Percentiles rank a stretch among this genome's conserved stretches.
These are phyloP conservation scores for Ramichloridium luteum DNA, from an alignment of 2,329 filamentous ascomycete species.

Conservation along the genomic window DNA sequence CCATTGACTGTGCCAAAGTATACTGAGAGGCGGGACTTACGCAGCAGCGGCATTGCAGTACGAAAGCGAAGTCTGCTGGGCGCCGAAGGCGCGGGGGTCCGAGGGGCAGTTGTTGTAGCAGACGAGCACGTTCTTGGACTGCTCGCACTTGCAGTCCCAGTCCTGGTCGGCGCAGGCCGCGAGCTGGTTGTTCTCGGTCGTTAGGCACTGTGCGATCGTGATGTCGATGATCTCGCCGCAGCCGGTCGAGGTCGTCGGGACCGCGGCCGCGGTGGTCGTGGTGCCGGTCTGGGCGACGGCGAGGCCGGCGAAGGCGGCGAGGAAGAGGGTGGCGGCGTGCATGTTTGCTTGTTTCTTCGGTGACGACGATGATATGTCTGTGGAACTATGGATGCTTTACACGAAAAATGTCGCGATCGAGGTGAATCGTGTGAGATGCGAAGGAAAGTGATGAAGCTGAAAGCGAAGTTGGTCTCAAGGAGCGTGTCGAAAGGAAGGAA, in stretches of 20 bases:
- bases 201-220: constrained; percentile 40
- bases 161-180: constrained; percentile 35
- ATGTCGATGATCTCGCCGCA: constrained; percentile 27
- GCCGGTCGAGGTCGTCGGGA: constrained; percentile 22
- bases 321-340: background rate
- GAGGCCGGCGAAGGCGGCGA: constrained; percentile 14
- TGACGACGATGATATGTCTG: too few species aligned
- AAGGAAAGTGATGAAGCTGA: too few species aligned
- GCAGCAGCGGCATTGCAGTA: constrained; percentile 25
- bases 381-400: too few species aligned
- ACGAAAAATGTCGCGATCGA: too few species aligned
- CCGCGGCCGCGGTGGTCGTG: constrained; percentile 17
- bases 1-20: too few species aligned
- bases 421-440: too few species aligned
- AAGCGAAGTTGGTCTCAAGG: too few species aligned
- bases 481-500: too few species aligned
- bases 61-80: constrained; percentile 23
- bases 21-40: constrained; percentile 16
- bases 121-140: constrained; percentile 31
- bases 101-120: constrained; percentile 55
- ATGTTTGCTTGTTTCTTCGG: too few species aligned
- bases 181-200: constrained; percentile 30
- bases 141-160: constrained; percentile 46
- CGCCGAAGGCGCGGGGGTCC: constrained; percentile 26
- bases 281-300: constrained; percentile 29